Base-by-base conservation (phyloP, 1,139 yeast species). In the Kurtzmaniella quercitrusa region DNA sequence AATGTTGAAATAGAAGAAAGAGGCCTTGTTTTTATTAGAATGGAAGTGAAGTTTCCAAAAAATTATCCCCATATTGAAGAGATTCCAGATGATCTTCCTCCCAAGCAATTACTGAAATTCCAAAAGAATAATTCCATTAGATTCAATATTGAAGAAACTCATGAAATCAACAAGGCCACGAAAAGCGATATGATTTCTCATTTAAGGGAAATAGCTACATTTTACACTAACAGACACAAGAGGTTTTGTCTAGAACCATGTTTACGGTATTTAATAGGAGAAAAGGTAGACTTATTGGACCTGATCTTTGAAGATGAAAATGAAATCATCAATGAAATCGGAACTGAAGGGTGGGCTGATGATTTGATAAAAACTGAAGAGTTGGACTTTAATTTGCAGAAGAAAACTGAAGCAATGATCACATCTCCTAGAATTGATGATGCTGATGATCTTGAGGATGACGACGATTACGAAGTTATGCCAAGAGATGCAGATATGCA, bases 191-290 rank as follows among this genome's bases (percentile, higher is more conserved):
- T 91, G 59, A 54, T 75, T 18, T 57, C 60, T 2, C 73, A 70
- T 25, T 63, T 91, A 38, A 65, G 68, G 36, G 77, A 76, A 34
- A 84, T 91, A 16, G 70, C 90, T 0, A 62, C 62, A 1, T 76
- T 75, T 46, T 82, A 79, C 53, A 70, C 91, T 0, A 71, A 75
- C 33, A 72, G 73, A 41, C 66, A 68, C 46, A 79, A 80, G 27
- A 67, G 72, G 47, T 89, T 82, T 52, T 88, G 96, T 51, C 66
- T 93, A 25, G 98, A 93, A 56, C 82, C 88, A 0, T 82, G 95
- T 52, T 65, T 93, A 46, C 63, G 96, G 42, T 85, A 73, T 54
- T 68, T 93, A 4, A 70, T 90, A 68, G 98, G 98, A 1, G 98
- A 91, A 50, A 78, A 81, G 45, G 73, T 89, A 3, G 79, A 77